Conservation (phyloP, 257 asterid genomes). For the Lycium barbarum region DNA sequence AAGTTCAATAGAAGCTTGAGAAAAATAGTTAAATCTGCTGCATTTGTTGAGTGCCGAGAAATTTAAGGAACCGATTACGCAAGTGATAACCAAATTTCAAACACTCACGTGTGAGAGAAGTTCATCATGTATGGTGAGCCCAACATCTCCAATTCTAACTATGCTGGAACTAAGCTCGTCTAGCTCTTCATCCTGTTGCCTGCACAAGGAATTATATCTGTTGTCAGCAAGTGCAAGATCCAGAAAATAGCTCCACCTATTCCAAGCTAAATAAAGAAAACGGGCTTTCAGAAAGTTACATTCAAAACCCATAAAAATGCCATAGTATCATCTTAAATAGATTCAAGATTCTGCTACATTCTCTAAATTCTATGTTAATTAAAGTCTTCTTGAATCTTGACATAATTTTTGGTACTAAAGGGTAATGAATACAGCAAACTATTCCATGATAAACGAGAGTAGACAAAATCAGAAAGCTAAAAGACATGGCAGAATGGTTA, state of each 20-base stretch:
- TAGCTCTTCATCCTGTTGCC: slow-evolving; percentile 83
- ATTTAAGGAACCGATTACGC: slow-evolving; percentile 9
- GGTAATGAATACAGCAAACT: background rate
- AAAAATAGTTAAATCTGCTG: background rate
- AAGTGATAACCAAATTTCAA: background rate
- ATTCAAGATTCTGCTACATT: background rate
- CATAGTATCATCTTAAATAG: background rate
- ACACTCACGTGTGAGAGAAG: slow-evolving; percentile 77
- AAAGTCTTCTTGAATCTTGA: background rate
- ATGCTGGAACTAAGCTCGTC: slow-evolving; percentile 92
- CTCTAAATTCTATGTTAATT: background rate
- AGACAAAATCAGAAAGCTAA: slow-evolving; percentile 24
- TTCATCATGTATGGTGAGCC: slow-evolving; percentile 98
- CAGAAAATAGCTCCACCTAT: slow-evolving; percentile 24
- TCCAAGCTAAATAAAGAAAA: background rate
- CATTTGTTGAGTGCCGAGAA: background rate
- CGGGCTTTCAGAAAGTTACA: background rate
- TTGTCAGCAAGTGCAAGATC: slow-evolving; percentile 9
- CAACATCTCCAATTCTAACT: slow-evolving; percentile 91
- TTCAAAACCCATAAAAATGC: background rate
- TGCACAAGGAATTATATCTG: slow-evolving; percentile 39
- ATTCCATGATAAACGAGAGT: slow-evolving; percentile 5
- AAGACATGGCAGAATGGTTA: background rate
- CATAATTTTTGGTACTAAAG: background rate
- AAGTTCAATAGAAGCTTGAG: background rate